Conservation (phyloP, 2,329 filamentous ascomycete species). For the Aureobasidium sp. region DNA sequence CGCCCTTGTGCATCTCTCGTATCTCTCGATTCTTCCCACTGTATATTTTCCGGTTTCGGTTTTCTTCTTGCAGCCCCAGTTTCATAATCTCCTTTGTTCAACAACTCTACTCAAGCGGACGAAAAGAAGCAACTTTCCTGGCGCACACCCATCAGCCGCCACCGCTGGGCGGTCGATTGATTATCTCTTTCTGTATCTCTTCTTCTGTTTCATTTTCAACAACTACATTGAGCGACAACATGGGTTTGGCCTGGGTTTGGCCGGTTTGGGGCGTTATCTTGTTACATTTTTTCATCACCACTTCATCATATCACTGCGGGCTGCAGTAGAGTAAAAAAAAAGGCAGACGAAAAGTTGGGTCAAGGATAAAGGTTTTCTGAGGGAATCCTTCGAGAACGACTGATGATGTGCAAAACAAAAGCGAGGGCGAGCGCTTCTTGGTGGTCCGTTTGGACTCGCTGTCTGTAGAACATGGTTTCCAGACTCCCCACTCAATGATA, state of each 20-base stretch:
- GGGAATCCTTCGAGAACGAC: conserved; percentile 11
- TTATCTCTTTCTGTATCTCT: conserved; percentile 11
- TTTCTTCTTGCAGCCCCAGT: conserved; percentile 12
- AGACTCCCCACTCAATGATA: conserved; percentile 16
- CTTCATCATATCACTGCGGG: conserved; percentile 11
- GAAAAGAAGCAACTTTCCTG: background rate
- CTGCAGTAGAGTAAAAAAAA: conserved; percentile 10
- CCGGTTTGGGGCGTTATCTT: conserved; percentile 4
- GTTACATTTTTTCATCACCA: conserved; percentile 3
- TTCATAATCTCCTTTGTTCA: conserved; percentile 11
- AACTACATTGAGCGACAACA: conserved; percentile 12
- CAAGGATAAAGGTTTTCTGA: conserved; percentile 13
- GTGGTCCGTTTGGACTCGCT: conserved; percentile 14
- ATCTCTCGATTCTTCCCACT: conserved; percentile 2
- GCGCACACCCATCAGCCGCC: background rate
- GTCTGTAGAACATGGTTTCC: conserved; percentile 14
- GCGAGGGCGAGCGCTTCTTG: conserved; percentile 13
- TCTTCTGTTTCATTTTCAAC: conserved; percentile 13
- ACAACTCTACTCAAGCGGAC: conserved; percentile 8
- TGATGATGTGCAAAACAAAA: conserved; percentile 14
- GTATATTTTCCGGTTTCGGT: conserved; percentile 4
- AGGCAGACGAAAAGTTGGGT: conserved; percentile 12
- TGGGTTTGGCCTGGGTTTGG: conserved; percentile 11
- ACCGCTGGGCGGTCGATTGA: conserved; percentile 8
- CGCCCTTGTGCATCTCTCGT: conserved; percentile 6